A percentile compares a stretch with the other conserved stretches of the same genome.
Evolutionary conservation across 805 yeast genomes (phyloP).

Genomic region (Zygotorulaspora florentina): DNA sequence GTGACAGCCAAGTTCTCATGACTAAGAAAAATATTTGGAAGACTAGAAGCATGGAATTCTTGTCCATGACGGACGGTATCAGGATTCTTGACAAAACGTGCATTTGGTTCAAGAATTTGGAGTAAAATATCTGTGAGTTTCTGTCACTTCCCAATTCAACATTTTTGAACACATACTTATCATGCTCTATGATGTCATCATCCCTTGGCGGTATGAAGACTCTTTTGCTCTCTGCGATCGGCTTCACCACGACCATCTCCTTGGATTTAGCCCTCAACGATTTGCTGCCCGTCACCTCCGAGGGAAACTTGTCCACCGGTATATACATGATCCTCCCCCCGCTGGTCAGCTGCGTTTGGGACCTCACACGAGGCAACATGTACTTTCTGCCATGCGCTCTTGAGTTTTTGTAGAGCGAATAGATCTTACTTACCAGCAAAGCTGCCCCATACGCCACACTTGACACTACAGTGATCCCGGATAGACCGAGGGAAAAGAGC

Average conservation of each 20-base stretch:
- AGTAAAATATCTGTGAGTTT: constrained; percentile 40
- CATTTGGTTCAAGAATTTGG: constrained; percentile 68
- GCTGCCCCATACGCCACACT: constrained; percentile 18
- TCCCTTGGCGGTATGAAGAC: constrained; percentile 31
- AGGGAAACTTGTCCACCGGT: constrained; percentile 21
- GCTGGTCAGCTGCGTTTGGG: constrained; percentile 27
- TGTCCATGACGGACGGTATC: constrained; percentile 68
- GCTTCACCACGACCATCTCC: background rate
- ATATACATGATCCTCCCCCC: constrained; percentile 35
- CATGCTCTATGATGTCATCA: constrained; percentile 33
- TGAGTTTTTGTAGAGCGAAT: constrained; percentile 12
- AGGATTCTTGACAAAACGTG: constrained; percentile 73
- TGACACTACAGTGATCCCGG: constrained; percentile 18
- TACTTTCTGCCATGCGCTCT: constrained; percentile 9
- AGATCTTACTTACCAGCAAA: constrained; percentile 12
- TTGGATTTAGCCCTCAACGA: background rate
- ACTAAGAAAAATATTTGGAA: constrained; percentile 72
- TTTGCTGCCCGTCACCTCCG: constrained; percentile 2
- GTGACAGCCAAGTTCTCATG: constrained; percentile 80
- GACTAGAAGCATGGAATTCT: constrained; percentile 59
- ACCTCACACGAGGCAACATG: constrained; percentile 26
- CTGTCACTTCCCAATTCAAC: constrained; percentile 24
- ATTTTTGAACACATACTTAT: constrained; percentile 31
- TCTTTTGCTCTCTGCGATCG: constrained; percentile 17
- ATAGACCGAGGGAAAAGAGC: constrained; percentile 19